These are phyloP conservation scores for Ceratocystis huliohia DNA, from an alignment of 2,329 filamentous ascomycete species.

Conservation along the genomic window DNA sequence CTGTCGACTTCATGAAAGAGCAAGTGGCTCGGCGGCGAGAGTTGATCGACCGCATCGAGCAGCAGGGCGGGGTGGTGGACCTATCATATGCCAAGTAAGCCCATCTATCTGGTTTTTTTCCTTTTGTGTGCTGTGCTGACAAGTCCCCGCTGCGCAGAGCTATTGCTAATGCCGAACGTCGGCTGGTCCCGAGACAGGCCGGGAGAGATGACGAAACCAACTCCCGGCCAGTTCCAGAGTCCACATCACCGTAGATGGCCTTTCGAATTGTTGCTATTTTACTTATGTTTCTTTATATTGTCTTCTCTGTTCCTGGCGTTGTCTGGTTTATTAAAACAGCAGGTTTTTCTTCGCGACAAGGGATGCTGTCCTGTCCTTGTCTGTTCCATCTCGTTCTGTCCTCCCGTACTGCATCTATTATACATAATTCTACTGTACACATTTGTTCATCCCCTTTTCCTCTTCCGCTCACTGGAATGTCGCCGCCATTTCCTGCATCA, in stretches of 20 bases:
- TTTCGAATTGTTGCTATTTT: not conserved
- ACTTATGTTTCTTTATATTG: not conserved
- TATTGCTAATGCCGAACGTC: constrained; percentile 16
- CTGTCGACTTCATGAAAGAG: constrained; percentile 51
- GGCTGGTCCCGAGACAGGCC: constrained; percentile 9
- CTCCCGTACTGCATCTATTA: constrained; percentile 2
- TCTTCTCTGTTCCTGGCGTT: constrained; percentile 10
- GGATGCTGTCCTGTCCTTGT: not conserved
- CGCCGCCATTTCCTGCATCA: constrained; percentile 36
- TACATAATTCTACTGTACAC: constrained; percentile 17
- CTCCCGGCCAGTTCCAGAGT: not conserved
- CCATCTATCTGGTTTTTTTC: not conserved
- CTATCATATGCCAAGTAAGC: constrained; percentile 17
- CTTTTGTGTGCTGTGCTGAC: not conserved
- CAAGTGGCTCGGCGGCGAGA: constrained; percentile 46
- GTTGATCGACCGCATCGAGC: constrained; percentile 47
- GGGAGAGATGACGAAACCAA: not conserved
- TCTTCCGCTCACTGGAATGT: constrained; percentile 33
- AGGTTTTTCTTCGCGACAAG: not conserved
- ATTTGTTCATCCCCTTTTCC: not conserved
- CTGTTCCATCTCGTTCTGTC: not conserved
- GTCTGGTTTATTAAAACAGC: not conserved
- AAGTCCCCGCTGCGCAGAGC: not conserved
- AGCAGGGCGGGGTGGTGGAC: constrained; percentile 43
- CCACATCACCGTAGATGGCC: not conserved